Evolutionary conservation across 2,329 filamentous ascomycete species (phyloP), one percentile per base, ranked within the genome.

Genomic region (Alternaria tenuissima): DNA sequence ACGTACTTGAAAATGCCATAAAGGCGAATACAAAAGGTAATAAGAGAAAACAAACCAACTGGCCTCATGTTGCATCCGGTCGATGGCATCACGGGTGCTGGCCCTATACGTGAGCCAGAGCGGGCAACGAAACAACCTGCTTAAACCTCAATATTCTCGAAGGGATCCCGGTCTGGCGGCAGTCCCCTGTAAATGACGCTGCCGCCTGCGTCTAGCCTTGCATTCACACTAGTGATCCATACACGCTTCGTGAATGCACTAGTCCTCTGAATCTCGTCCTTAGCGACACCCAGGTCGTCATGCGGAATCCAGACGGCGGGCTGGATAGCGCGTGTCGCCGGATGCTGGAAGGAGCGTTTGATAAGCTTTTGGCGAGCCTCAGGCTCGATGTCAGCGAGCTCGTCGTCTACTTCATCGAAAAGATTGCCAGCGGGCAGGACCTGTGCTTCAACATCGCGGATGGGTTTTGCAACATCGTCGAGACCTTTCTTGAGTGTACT

Each of bases 181-280:
- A 93, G 91, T 64, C 88, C 88, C 65, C 91, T 90, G 78, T 95
- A 97, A 38, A 96, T 87, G 5, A 96, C 93, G 18, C 91, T 88
- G 30, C 88, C 88, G 77, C 93, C 93, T 57, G 88, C 91, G 81
- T 97, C 93, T 68, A 98, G 82, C 9, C 92, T 91, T 20, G 94
- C 93, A 59, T 93, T 93, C 76, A 96, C 91, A 77, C 97, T 97
- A 70, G 92, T 96, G 75, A 98, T 93, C 91, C 93, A 97, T 53
- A 98, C 91, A 66, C 85, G 84, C 41, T 80, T 84, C 60, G 91
- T 94, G 76, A 93, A 91, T 48, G 85, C 84, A 65, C 89, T 86
- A 7, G 93, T 97, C 36, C 91, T 85, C 72, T 85, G 85, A 44
- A 98, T 90, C 81, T 99, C 95, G 68, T 98, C 94, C 69, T 96